Percentiles rank a stretch among this genome's conserved stretches.
phyloP scores from a whole-genome alignment of 169 alveolate genomes.

The Eimeria sp. region DNA sequence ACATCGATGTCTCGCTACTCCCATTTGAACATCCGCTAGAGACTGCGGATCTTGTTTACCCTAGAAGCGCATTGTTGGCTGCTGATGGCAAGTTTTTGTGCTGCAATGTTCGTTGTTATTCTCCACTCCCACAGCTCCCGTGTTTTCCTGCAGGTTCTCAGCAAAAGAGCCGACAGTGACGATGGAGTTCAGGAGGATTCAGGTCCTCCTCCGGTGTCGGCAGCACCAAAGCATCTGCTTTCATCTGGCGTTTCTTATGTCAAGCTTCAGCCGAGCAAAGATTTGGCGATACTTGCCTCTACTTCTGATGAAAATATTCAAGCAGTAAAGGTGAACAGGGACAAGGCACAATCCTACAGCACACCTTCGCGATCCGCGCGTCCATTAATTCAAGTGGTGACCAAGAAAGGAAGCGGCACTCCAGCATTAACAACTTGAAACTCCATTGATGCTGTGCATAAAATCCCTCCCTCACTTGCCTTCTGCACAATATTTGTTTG shows the following conservation, averaged over 20 bases:
- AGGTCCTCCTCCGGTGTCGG: background rate
- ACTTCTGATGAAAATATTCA: slow-evolving; percentile 68
- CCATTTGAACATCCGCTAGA: background rate
- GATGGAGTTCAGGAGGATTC: slow-evolving; percentile 13
- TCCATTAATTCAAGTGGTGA: background rate
- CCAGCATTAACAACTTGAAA: background rate
- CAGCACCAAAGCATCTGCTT: background rate
- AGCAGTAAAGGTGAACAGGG: slow-evolving; percentile 63
- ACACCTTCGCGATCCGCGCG: background rate
- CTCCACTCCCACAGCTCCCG: background rate
- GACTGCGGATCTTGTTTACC: background rate
- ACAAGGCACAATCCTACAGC: background rate
- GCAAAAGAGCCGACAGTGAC: slow-evolving; percentile 11
- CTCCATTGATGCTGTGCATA: background rate
- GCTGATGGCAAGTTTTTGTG: background rate
- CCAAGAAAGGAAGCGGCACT: background rate
- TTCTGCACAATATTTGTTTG: background rate
- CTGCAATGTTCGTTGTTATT: background rate
- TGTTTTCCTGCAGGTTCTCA: background rate
- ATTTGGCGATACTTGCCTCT: slow-evolving; percentile 59
- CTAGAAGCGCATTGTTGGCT: background rate
- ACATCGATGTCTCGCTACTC: background rate
- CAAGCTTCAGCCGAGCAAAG: slow-evolving; percentile 76
- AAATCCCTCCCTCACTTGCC: too few relatives aligned
- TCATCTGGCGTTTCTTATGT: slow-evolving; percentile 50